Evolutionary conservation across 2,329 filamentous ascomycete genomes (phyloP), one percentile per base, ranked within the genome.

Genomic region (Pestalotiopsis sp.): DNA sequence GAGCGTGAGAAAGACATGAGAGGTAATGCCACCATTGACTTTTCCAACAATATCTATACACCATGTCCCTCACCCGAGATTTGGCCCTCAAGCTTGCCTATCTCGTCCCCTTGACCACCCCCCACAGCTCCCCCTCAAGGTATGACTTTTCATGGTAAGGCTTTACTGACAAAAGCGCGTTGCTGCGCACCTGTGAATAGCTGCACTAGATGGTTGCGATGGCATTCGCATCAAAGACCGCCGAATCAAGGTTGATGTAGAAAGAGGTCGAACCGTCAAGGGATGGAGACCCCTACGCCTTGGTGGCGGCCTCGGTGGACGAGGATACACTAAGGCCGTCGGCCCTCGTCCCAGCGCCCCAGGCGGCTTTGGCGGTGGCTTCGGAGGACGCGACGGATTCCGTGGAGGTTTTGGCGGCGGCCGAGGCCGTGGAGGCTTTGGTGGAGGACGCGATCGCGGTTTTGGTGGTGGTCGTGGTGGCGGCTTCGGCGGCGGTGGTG

Each of bases 1-100:
- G 95, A 98, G 82, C 92, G 94, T 80, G 96, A 98, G 83, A 95
- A 95, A 82, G 96, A 98, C 80, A 98, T 98, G 95, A 97, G 97
- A 94, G 94, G 95, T 98, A 97, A 90, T 84, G 82, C 81, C 79
- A 78, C 80, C 80, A 83, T 79, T 80, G 75, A 78, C 81, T 79
- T 77, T 74, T 75, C 75, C 75, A 75, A 78, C 77, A 75, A 77
- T 17, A 57, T 74, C 75, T 66, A 73, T 52, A n/a, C 75, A 77
- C 75, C 79, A 78, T 79, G 76, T 76, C 76, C 79, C 77, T 80
- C 82, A 81, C 80, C 75, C 79, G 84, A 87, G 84, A 86, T 80
- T 74, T 79, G 85, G 86, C 84, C 84, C 85, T 87, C 86, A 87
- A 83, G 86, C 84, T 85, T 86, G 85, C 85, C 84, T 81, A 80